phyloP scores from a whole-genome alignment of 208 protist genomes.

The Strigomonas culicis region DNA sequence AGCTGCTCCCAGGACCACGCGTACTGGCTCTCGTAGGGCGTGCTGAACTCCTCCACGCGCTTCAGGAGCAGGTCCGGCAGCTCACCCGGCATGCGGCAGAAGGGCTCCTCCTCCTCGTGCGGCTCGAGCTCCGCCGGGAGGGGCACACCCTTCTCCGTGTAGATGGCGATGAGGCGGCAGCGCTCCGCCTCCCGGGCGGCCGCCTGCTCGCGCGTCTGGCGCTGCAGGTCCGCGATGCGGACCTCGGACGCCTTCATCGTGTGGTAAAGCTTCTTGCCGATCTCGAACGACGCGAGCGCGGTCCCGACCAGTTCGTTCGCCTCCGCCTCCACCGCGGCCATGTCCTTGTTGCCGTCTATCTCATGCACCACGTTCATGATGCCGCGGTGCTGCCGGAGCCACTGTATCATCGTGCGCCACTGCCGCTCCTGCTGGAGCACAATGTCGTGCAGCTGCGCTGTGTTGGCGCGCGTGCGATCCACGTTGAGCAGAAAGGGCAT shows the following conservation, averaged over 20 bases:
- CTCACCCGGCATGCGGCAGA: constrained; percentile 33
- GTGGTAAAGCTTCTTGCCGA: constrained; percentile 29
- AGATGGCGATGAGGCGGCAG: constrained; percentile 47
- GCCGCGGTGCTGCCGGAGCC: constrained; percentile 26
- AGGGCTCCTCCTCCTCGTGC: constrained; percentile 10
- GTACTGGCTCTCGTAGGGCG: constrained; percentile 51
- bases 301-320: constrained; percentile 29
- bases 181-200: constrained; percentile 65
- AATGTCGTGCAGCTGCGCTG: constrained; percentile 63
- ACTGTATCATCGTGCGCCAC: constrained; percentile 52
- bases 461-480: constrained; percentile 53
- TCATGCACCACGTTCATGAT: constrained; percentile 36
- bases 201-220: constrained; percentile 27
- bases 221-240: constrained; percentile 32
- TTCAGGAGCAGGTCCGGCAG: constrained; percentile 39
- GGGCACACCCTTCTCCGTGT: constrained; percentile 65
- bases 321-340: constrained; percentile 17
- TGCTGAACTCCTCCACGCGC: constrained; percentile 29
- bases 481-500: constrained; percentile 59
- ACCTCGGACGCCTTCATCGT: constrained; percentile 37
- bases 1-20: constrained; percentile 26
- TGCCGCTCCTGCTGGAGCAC: constrained; percentile 56
- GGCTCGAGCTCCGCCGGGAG: constrained; percentile 53
- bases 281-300: constrained; percentile 26
- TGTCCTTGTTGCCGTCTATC: constrained; percentile 39